Base-by-base conservation (phyloP, 2,329 filamentous ascomycete genomes). In the Fusarium mexicanum region DNA sequence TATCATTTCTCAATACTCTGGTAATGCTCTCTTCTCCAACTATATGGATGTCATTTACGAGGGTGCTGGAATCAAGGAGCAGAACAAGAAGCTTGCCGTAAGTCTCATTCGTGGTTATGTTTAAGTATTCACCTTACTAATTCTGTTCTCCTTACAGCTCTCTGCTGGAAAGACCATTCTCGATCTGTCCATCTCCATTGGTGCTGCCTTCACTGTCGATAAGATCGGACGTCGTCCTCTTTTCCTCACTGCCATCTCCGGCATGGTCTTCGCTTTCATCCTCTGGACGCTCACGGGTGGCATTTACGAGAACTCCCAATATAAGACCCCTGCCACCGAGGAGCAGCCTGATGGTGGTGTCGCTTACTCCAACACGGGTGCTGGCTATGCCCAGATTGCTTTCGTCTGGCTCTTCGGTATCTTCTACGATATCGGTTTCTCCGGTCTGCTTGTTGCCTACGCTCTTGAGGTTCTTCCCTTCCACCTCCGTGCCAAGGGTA, bases 1-100 rank as follows among this genome's bases (percentile, higher is more conserved):
- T 77, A 82, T 92, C 74, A 91, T 92, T 78, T 91, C 90, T 5
- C 91, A 93, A 81, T 92, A 91, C 82, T 90, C 87, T 60, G 91
- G 91, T 50, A 93, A 92, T 78, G 90, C 89, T 24, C 82, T 93
- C 4, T 89, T 93, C 78, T 90, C 87, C 71, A 92, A 92, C 82
- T 92, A 92, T 80, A 89, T 91, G 77, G 88, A 90, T 67, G 84
- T 87, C 64, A 86, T 93, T 72, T 91, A 91, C 81, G 83, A 86
- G 46, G 87, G 87, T 55, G 90, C 90, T 57, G 91, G 90, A 50
- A 91, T 92, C 77, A 87, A 76, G 3, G 83, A 86, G 51, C 84
- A 89, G 78, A 86, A 87, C 77, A 85, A 87, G 80, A 90, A 90
- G 81, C 86, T 90, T 31, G 87, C 83, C 68, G 85, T 87, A 81